Evolutionary conservation across 2,329 filamentous ascomycete species (phyloP).

Genomic region (Cladosporium velox): DNA sequence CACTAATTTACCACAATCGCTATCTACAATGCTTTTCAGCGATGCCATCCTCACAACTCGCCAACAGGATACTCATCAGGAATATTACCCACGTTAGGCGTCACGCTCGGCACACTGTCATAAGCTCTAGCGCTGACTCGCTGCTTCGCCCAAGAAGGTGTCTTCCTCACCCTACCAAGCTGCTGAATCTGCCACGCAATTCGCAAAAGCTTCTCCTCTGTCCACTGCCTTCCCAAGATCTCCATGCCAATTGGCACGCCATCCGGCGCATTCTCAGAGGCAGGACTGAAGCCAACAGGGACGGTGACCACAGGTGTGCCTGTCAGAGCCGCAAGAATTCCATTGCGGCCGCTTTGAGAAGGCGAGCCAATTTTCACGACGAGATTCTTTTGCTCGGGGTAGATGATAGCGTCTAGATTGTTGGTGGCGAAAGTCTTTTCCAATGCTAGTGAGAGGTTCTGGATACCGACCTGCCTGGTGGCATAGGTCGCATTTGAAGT

Average conservation of each 20-base stretch:
- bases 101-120: slow-evolving; percentile 47
- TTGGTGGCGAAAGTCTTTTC: slow-evolving; percentile 53
- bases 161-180: slow-evolving; percentile 48
- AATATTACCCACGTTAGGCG: slow-evolving; percentile 47
- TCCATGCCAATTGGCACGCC: slow-evolving; percentile 68
- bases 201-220: slow-evolving; percentile 55
- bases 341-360: slow-evolving; percentile 62
- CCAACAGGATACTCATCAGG: slow-evolving; percentile 53
- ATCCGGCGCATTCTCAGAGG: slow-evolving; percentile 51
- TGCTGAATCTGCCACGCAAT: slow-evolving; percentile 56
- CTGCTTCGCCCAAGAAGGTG: slow-evolving; percentile 50
- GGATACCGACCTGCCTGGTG: slow-evolving; percentile 51
- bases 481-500: slow-evolving; percentile 53
- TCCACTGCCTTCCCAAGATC: slow-evolving; percentile 60
- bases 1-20: neutral
- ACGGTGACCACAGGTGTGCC: slow-evolving; percentile 57
- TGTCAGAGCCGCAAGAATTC: slow-evolving; percentile 57
- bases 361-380: slow-evolving; percentile 60
- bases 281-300: slow-evolving; percentile 55
- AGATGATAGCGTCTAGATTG: slow-evolving; percentile 60
- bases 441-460: slow-evolving; percentile 54
- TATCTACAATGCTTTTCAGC: neutral
- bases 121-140: slow-evolving; percentile 45
- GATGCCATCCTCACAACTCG: neutral
- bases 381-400: slow-evolving; percentile 66